Evolutionary conservation across 495 filamentous ascomycete species (phyloP), one percentile per base, ranked within the genome.

Genomic region (Penicillium silybi): DNA sequence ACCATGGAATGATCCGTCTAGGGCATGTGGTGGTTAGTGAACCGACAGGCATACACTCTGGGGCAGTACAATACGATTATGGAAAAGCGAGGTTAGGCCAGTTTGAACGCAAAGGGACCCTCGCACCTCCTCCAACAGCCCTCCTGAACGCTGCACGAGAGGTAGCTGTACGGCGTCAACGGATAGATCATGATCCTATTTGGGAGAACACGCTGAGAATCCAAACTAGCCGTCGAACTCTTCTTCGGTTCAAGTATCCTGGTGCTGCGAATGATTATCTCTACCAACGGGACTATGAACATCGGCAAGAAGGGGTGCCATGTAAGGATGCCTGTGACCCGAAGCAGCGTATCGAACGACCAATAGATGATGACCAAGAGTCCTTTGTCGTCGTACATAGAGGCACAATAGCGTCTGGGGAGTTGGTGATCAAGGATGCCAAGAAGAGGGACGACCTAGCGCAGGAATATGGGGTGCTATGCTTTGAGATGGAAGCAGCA

Each of bases 401-500:
- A 18, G 71, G 72, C 8, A 52, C 48, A 11, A 67, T 74, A 51
- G 72, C 70, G 6, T 73, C 70, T 7, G 71, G 58, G 1, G 59
- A 71, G 15, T 41, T 48, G 16, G 55, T 72, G 0, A 64, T 74
- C 10, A 64, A 63, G 29, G 47, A 69, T 51, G 67, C 51, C 15
- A 18, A 44, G 25, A 19, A 23, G 16, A 46, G 68, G 44, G 64
- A 69, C 42, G 9, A 40, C 0, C 29, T 62, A 11, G 53, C 48
- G 29, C 27, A 44, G 39, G 40, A 55, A 27, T 22, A 48, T 19
- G 49, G 50, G 19, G 48, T 72, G 22, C 26, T 73, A 6, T 72
- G 67, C 44, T 68, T 75, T 43, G 70, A 76, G 42, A 75, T 69
- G 65, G 73, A 77, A 50, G 71, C 69, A 4, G 74, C 69, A 11